Evolutionary conservation across 176 grass and related monocot genomes (phyloP).

Genomic region (Avena eriantha): DNA sequence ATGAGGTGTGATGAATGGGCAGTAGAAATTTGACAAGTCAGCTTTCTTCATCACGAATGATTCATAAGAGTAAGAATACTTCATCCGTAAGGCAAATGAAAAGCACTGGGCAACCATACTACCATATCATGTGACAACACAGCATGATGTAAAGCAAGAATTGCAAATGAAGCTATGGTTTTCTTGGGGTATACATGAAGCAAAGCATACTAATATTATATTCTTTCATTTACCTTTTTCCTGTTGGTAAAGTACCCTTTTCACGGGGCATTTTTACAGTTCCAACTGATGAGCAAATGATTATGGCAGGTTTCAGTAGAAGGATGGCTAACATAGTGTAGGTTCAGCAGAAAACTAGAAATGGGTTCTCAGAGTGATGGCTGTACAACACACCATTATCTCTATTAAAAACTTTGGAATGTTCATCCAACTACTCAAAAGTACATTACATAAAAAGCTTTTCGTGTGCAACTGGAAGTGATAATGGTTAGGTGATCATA

Average conservation of each 20-base stretch:
- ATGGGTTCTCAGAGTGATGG: neutral
- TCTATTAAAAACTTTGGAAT: slow-evolving; percentile 17
- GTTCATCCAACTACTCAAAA: slow-evolving; percentile 15
- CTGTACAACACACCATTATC: neutral
- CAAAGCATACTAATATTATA: slow-evolving; percentile 15
- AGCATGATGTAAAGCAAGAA: slow-evolving; percentile 39
- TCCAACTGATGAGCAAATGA: neutral
- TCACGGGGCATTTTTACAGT: slow-evolving; percentile 10
- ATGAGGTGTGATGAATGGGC: slow-evolving; percentile 35
- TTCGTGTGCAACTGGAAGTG: neutral
- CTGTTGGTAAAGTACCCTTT: slow-evolving; percentile 15
- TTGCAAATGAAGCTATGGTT: slow-evolving; percentile 36
- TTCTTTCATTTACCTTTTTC: neutral
- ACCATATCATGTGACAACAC: slow-evolving; percentile 38
- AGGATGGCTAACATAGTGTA: slow-evolving; percentile 4
- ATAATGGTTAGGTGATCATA: slow-evolving; percentile 8
- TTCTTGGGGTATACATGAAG: slow-evolving; percentile 34
- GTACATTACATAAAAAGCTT: slow-evolving; percentile 9
- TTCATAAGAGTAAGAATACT: slow-evolving; percentile 53
- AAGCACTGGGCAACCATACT: slow-evolving; percentile 40
- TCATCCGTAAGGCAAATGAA: slow-evolving; percentile 44
- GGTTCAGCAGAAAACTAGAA: neutral
- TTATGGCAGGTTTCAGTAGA: neutral
- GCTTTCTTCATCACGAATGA: slow-evolving; percentile 45
- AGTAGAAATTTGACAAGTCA: slow-evolving; percentile 28